Evolutionary conservation across 108 stramenopile genomes (phyloP).

Genomic region (Nitzschia putrida): DNA sequence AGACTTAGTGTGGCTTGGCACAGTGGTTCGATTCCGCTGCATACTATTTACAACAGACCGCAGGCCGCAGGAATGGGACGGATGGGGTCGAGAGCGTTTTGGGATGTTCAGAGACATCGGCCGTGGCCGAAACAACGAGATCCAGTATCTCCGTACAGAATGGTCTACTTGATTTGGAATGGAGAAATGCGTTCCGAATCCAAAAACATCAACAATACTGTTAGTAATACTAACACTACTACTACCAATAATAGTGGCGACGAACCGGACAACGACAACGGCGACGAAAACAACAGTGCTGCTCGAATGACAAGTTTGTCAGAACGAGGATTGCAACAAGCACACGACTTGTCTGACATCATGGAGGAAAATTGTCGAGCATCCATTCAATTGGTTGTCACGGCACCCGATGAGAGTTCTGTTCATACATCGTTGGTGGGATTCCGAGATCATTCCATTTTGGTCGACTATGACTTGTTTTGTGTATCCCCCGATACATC

Average conservation of each 20-base stretch:
- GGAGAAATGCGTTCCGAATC: conserved; percentile 35
- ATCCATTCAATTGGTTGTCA: conserved; percentile 33
- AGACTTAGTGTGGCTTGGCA: too few species aligned
- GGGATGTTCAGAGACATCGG: conserved; percentile 5
- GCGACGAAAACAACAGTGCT: background rate
- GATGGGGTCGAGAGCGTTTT: conserved; percentile 6
- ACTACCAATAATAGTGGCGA: too few species aligned
- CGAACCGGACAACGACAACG: too few species aligned
- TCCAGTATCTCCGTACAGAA: conserved; percentile 16
- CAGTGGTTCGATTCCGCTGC: too few species aligned
- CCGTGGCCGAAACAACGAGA: conserved; percentile 16
- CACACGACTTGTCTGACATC: background rate
- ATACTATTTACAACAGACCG: too few species aligned
- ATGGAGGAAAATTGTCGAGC: background rate
- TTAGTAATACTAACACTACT: too few species aligned
- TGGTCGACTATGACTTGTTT: conserved; percentile 27
- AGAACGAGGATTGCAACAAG: conserved; percentile 3
- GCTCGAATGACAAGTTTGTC: conserved; percentile 23
- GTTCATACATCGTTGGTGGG: conserved; percentile 31
- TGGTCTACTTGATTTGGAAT: conserved; percentile 48
- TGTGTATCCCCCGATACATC: conserved; percentile 31
- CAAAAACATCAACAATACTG: background rate
- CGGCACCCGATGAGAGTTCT: conserved; percentile 33
- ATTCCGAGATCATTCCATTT: conserved; percentile 8
- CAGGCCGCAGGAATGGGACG: conserved; percentile 8